Evolutionary conservation across 2,329 filamentous ascomycete species (phyloP).

Genomic region (Pseudogymnoascus sp.): DNA sequence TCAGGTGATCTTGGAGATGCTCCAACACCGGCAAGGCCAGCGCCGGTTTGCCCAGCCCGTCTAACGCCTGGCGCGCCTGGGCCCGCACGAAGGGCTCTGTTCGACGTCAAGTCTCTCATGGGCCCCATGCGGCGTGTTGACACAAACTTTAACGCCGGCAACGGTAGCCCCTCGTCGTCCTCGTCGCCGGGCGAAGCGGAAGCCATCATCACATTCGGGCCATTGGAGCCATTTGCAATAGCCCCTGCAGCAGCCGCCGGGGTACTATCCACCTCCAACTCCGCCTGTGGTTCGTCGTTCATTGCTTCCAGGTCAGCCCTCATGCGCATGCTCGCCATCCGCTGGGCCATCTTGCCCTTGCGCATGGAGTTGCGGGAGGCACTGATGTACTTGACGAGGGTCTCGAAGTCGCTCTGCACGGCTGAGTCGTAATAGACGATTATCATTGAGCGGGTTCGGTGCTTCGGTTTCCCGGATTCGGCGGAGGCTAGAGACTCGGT

Average conservation of each 20-base stretch:
- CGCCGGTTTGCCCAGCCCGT: background rate
- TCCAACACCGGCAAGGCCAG: background rate
- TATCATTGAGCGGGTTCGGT: conserved; percentile 65
- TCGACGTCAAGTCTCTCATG: conserved; percentile 15
- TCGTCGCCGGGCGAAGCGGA: conserved; percentile 15
- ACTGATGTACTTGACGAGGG: conserved; percentile 72
- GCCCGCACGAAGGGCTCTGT: background rate
- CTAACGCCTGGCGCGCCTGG: background rate
- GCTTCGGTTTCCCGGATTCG: conserved; percentile 31
- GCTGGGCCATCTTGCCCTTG: conserved; percentile 77
- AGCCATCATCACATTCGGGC: background rate
- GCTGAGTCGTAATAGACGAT: conserved; percentile 90
- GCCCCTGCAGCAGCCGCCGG: background rate
- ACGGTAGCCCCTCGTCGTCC: conserved; percentile 24
- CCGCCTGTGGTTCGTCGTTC: conserved; percentile 35
- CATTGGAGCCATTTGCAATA: conserved; percentile 3
- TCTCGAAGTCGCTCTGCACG: conserved; percentile 74
- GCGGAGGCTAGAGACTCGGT: conserved; percentile 27
- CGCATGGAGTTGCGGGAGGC: conserved; percentile 74
- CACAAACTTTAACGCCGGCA: conserved; percentile 31
- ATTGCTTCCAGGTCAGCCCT: conserved; percentile 51
- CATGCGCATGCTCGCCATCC: conserved; percentile 56
- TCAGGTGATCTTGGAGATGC: background rate
- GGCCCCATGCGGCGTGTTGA: conserved; percentile 34
- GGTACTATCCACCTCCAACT: conserved; percentile 22